Conservation (phyloP, 495 filamentous ascomycete species). For the Xylaria curta region DNA sequence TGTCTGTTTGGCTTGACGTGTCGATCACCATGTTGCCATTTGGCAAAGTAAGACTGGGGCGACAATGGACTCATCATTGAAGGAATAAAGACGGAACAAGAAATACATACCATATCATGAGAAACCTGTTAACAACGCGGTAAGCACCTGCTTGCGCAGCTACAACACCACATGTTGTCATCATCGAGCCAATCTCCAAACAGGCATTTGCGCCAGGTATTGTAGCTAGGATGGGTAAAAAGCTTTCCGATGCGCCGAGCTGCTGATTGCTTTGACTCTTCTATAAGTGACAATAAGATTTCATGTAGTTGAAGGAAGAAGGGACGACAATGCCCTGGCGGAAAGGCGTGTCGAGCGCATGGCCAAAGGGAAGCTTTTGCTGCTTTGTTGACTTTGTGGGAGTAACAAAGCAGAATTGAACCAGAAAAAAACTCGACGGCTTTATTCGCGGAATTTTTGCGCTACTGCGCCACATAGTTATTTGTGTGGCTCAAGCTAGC, state of each 20-base stretch:
- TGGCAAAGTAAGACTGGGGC: constrained; percentile 86
- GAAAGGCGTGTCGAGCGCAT: neutral
- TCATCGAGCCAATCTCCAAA: neutral
- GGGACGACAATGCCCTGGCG: neutral
- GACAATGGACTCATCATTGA: constrained; percentile 87
- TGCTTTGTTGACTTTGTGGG: constrained; percentile 36
- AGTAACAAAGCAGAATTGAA: constrained; percentile 34
- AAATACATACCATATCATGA: constrained; percentile 44
- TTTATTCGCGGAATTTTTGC: constrained; percentile 28
- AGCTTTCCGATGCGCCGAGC: neutral
- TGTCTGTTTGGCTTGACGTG: constrained; percentile 93
- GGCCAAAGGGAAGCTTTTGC: constrained; percentile 16
- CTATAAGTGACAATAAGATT: neutral
- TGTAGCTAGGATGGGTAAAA: neutral
- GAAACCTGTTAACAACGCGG: neutral
- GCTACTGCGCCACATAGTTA: constrained; percentile 15
- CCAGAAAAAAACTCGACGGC: constrained; percentile 38
- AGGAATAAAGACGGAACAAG: constrained; percentile 32
- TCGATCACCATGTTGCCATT: constrained; percentile 78
- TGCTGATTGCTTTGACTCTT: neutral
- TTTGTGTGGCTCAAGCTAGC: constrained; percentile 18
- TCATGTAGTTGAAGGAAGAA: neutral
- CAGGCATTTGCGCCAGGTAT: neutral
- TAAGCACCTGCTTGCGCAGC: constrained; percentile 5
- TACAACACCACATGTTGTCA: neutral